Conservation (phyloP, 768 basidiomycete genomes). For the Strobilomyces echinocephalus region DNA sequence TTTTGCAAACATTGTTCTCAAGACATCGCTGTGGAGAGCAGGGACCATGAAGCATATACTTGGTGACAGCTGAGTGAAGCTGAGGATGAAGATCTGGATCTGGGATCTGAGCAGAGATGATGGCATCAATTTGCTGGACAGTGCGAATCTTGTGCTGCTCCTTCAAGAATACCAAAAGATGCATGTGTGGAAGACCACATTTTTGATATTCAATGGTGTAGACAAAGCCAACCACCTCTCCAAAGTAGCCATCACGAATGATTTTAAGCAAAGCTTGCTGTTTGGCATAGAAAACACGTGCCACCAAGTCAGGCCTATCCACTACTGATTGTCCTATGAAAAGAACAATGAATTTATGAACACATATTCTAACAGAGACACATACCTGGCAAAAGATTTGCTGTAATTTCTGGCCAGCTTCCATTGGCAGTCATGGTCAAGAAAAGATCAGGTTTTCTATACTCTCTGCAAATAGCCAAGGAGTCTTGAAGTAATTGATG, state of each 20-base stretch:
- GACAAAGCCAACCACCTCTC: conserved; percentile 35
- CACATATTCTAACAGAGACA: not conserved
- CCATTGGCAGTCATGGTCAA: conserved; percentile 53
- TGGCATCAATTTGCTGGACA: conserved; percentile 1
- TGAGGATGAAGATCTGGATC: not conserved
- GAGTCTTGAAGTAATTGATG: conserved; percentile 41
- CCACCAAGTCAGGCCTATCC: conserved; percentile 48
- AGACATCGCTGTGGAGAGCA: conserved; percentile 34
- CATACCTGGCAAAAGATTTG: conserved; percentile 33
- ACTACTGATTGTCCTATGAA: conserved; percentile 30
- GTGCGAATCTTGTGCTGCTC: not conserved
- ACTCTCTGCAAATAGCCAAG: conserved; percentile 39
- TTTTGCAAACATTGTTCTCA: conserved; percentile 18
- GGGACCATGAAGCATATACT: conserved; percentile 47
- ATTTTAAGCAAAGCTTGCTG: not conserved
- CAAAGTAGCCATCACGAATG: not conserved
- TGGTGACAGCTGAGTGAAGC: conserved; percentile 21
- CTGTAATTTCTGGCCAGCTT: conserved; percentile 42
- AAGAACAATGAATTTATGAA: not conserved
- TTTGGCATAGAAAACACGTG: not conserved
- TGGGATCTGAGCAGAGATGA: conserved; percentile 1
- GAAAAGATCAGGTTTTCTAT: conserved; percentile 40
- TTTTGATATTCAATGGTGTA: conserved; percentile 42
- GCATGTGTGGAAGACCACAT: not conserved
- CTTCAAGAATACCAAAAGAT: not conserved